Evolutionary conservation across 495 filamentous ascomycete species (phyloP), one percentile per base, ranked within the genome.

Genomic region (Penicillium lividum): DNA sequence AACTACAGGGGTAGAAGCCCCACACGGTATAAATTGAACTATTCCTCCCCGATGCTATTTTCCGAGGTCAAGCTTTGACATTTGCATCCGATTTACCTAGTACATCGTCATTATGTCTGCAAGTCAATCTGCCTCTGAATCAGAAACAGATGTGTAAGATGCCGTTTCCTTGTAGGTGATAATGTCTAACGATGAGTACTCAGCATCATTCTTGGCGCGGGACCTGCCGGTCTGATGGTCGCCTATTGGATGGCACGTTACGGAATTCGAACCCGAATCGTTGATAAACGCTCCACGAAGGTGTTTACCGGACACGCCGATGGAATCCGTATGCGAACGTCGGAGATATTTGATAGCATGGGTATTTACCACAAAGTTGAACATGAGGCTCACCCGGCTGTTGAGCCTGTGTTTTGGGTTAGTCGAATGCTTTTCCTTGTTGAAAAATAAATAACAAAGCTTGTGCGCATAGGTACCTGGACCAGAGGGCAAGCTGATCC

Each of bases 331-430:
- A 67, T 73, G 31, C 78, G 86, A n/a, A 86, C 77, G 5, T 63
- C 86, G 13, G 86, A 89, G 65, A 81, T 88, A 13, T 83, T 89
- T 27, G 86, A 90, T 53, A 84, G 82, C 54, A 84, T 89, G 61
- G 86, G 84, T 6, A 81, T 89, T 54, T 81, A 73, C 3, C 81
- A 89, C 54, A 76, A 81, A 15, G 80, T 79, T 7, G 81, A 78
- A 74, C 82, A 85, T 42, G 87, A 89, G 58, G 75, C 77, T 8
- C 80, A 84, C 64, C 77, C 83, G 55, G 78, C 83, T 72, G 57
- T 71, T 7, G 69, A 74, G 42, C 66, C 68, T 15, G 69, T 68
- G 47, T 64, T 76, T 27, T 80, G 77, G 76, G 71, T 74, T 13
- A 25, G 68, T 59, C 7, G 50, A 55, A 54, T 30, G 34, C 33